A percentile compares a stretch with the other conserved stretches of the same genome.
Evolutionary conservation across 2,329 filamentous ascomycete species (phyloP).

Genomic region (Fusarium bulbicola): DNA sequence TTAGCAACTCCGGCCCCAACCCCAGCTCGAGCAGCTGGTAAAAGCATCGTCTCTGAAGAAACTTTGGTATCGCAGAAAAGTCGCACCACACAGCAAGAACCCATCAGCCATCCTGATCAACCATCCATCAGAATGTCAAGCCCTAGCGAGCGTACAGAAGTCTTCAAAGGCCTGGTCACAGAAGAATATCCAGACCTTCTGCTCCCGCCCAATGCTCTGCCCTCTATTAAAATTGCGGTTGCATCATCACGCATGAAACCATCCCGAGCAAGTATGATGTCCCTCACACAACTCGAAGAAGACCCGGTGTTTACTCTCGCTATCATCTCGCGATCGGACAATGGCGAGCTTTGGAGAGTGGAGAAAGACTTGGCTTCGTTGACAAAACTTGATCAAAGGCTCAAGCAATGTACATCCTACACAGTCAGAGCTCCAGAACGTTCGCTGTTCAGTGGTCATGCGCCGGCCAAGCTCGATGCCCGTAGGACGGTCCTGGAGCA

Average conservation of each 20-base stretch:
- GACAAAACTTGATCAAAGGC: constrained; percentile 79
- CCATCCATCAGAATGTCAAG: constrained; percentile 46
- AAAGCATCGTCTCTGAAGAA: constrained; percentile 12
- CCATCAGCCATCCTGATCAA: constrained; percentile 22
- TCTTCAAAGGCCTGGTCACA: constrained; percentile 81
- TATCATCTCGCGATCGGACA: constrained; percentile 79
- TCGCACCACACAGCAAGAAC: constrained; percentile 8
- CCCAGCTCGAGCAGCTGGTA: constrained; percentile 50
- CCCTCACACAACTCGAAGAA: constrained; percentile 82
- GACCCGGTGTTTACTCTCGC: constrained; percentile 95
- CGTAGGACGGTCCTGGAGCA: constrained; percentile 81
- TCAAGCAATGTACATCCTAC: constrained; percentile 79
- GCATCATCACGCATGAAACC: constrained; percentile 96
- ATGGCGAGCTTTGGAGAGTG: constrained; percentile 87
- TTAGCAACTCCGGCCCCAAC: constrained; percentile 60
- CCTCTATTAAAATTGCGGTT: constrained; percentile 85
- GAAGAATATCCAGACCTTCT: constrained; percentile 89
- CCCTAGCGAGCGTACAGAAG: constrained; percentile 57
- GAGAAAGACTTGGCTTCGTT: constrained; percentile 91
- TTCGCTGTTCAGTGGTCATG: constrained; percentile 88
- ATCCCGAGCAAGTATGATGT: constrained; percentile 85
- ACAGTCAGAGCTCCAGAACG: constrained; percentile 83
- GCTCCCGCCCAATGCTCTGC: constrained; percentile 86
- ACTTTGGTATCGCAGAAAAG: constrained; percentile 21
- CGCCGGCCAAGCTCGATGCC: constrained; percentile 91